Evolutionary conservation across 2,329 filamentous ascomycete species (phyloP).

Genomic region (Cryphonectria naterciae): DNA sequence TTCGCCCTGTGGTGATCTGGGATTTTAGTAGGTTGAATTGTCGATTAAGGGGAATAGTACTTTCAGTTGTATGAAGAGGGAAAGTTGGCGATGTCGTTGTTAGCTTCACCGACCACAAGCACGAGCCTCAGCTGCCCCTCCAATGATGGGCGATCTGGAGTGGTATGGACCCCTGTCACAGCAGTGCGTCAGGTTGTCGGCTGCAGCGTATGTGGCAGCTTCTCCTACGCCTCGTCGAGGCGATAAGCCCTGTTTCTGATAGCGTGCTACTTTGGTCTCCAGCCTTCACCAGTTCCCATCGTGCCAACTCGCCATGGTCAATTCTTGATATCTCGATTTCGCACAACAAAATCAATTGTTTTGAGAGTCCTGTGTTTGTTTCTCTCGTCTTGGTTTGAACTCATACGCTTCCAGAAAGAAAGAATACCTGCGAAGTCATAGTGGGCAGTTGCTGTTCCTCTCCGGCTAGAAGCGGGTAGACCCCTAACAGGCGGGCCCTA

Average conservation of each 20-base stretch:
- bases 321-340: too few species aligned
- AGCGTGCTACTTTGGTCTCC: constrained; percentile 14
- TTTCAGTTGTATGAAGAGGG: background rate
- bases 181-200: constrained; percentile 3
- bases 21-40: background rate
- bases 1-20: background rate
- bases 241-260: constrained; percentile 16
- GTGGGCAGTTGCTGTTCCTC: background rate
- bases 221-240: constrained; percentile 15
- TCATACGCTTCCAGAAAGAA: background rate
- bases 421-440: background rate
- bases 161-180: constrained; percentile 22
- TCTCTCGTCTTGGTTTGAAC: background rate
- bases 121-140: constrained; percentile 28
- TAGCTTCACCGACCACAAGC: constrained; percentile 28
- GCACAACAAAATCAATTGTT: background rate
- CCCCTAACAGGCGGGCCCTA: constrained; percentile 25
- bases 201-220: constrained; percentile 18
- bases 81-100: constrained; percentile 21
- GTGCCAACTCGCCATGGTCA: background rate
- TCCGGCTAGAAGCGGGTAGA: constrained; percentile 16
- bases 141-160: constrained; percentile 20
- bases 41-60: background rate
- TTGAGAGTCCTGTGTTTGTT: background rate
- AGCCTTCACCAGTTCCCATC: background rate